These are phyloP conservation scores for Sporodiniella umbellata DNA, from an alignment of 371 early-diverging fungal species.

Conservation along the genomic window DNA sequence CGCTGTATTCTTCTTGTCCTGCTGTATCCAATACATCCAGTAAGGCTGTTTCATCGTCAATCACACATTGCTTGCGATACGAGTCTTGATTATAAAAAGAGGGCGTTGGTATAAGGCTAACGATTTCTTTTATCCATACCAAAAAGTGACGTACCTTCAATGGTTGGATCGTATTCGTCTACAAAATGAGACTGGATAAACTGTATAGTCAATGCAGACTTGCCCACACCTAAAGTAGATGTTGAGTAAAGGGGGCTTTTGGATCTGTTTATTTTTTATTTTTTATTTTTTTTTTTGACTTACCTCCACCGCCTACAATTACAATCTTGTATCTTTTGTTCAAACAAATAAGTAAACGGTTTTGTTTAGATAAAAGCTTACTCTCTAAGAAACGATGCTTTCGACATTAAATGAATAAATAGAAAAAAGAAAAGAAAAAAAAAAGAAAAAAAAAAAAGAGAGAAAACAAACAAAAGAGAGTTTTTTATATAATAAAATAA, in stretches of 20 bases:
- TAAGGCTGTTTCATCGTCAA: constrained; percentile 80
- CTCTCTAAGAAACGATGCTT: constrained; percentile 32
- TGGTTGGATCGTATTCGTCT: constrained; percentile 94
- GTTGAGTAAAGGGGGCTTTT: neutral
- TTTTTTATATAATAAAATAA: neutral
- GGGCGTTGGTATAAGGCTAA: too few relatives aligned
- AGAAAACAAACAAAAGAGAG: constrained; percentile 1
- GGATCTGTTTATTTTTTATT: too few relatives aligned
- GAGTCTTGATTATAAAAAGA: constrained; percentile 75
- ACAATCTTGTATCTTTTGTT: constrained; percentile 19
- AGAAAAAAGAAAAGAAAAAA: neutral
- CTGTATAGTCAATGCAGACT: constrained; percentile 89
- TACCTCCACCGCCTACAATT: constrained; percentile 65
- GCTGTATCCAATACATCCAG: constrained; percentile 94
- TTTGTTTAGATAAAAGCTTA: constrained; percentile 2
- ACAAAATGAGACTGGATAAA: constrained; percentile 90
- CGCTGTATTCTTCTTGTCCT: constrained; percentile 90
- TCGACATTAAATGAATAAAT: constrained; percentile 10
- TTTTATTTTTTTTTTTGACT: constrained; percentile 17
- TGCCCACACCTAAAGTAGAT: constrained; percentile 58
- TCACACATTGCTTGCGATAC: constrained; percentile 85
- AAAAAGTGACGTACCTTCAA: constrained; percentile 62
- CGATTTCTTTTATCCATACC: neutral
- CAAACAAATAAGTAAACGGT: neutral
- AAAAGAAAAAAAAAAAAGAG: constrained; percentile 1